Conservation (phyloP, 805 yeast species). For the Cyberlindnera saturnus region DNA sequence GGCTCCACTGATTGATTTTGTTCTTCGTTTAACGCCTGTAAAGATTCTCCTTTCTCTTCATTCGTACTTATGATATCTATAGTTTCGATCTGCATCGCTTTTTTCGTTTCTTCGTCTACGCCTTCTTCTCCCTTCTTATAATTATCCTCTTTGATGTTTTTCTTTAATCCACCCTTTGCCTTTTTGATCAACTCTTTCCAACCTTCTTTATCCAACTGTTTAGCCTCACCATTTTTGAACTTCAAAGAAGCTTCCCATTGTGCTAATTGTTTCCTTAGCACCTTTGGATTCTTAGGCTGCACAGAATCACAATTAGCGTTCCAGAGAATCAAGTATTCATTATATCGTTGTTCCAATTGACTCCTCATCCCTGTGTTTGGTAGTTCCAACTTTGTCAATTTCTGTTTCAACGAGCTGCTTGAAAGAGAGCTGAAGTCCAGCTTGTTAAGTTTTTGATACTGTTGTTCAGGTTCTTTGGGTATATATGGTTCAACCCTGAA, state of each 20-base stretch:
- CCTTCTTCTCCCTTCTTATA: background rate
- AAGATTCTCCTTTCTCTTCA: background rate
- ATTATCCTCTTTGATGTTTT: background rate
- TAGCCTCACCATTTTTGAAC: constrained; percentile 5
- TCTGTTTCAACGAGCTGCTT: constrained; percentile 54
- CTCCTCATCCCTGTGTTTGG: constrained; percentile 57
- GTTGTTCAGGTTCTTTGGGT: constrained; percentile 13
- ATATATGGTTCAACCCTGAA: constrained; percentile 19
- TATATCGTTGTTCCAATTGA: constrained; percentile 64
- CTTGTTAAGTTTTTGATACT: constrained; percentile 46
- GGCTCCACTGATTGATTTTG: background rate
- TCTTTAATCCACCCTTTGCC: constrained; percentile 3
- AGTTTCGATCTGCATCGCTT: background rate
- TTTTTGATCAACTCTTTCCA: constrained; percentile 18
- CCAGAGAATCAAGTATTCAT: constrained; percentile 70
- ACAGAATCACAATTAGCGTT: constrained; percentile 76
- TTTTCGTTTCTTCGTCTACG: background rate
- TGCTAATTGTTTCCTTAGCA: constrained; percentile 47
- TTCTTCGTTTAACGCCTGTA: background rate
- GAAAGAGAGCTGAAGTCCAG: constrained; percentile 57
- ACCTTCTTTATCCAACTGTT: constrained; percentile 12
- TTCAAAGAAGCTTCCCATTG: constrained; percentile 56
- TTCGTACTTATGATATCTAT: background rate
- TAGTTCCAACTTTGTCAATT: constrained; percentile 47
- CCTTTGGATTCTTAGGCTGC: constrained; percentile 52